phyloP scores from a whole-genome alignment of 805 yeast species.

The Candida sonorensis region DNA sequence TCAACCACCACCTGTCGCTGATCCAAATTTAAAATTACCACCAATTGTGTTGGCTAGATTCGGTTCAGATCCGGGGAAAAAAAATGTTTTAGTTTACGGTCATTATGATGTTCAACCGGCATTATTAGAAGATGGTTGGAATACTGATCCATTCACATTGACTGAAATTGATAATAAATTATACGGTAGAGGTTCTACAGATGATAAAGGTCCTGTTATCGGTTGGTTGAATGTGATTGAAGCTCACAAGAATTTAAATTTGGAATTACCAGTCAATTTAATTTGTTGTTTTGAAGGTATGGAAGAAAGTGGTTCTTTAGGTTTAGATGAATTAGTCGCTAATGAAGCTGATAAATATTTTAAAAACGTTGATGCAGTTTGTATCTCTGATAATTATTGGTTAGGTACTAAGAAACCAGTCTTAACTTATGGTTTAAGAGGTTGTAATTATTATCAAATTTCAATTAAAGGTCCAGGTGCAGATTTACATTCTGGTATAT shows the following conservation, averaged over 20 bases:
- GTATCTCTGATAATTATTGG: slow-evolving; percentile 98
- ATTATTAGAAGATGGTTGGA: slow-evolving; percentile 87
- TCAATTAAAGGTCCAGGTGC: slow-evolving; percentile 87
- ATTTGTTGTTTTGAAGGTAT: slow-evolving; percentile 95
- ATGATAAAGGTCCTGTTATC: slow-evolving; percentile 96
- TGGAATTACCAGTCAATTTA: slow-evolving; percentile 90
- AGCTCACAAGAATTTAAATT: slow-evolving; percentile 79
- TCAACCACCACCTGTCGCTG: slow-evolving; percentile 87
- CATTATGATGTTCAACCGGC: slow-evolving; percentile 99
- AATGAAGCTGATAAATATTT: slow-evolving; percentile 75
- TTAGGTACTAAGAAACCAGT: slow-evolving; percentile 96
- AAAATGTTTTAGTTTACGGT: slow-evolving; percentile 87
- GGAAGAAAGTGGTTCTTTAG: slow-evolving; percentile 97
- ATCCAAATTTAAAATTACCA: slow-evolving; percentile 67
- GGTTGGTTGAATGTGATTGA: slow-evolving; percentile 94
- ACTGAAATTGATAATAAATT: slow-evolving; percentile 63
- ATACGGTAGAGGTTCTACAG: slow-evolving; percentile 92
- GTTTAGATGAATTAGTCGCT: slow-evolving; percentile 78
- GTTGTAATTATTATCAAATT: slow-evolving; percentile 88
- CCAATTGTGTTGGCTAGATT: slow-evolving; percentile 90
- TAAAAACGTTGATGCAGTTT: slow-evolving; percentile 86
- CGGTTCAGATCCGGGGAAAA: slow-evolving; percentile 77
- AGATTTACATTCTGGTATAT: slow-evolving; percentile 94
- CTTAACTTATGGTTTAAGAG: slow-evolving; percentile 95
- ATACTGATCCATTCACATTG: slow-evolving; percentile 80